Evolutionary conservation across 2,329 filamentous ascomycete genomes (phyloP), one percentile per base, ranked within the genome.

Genomic region (Aspergillus calidoustus): DNA sequence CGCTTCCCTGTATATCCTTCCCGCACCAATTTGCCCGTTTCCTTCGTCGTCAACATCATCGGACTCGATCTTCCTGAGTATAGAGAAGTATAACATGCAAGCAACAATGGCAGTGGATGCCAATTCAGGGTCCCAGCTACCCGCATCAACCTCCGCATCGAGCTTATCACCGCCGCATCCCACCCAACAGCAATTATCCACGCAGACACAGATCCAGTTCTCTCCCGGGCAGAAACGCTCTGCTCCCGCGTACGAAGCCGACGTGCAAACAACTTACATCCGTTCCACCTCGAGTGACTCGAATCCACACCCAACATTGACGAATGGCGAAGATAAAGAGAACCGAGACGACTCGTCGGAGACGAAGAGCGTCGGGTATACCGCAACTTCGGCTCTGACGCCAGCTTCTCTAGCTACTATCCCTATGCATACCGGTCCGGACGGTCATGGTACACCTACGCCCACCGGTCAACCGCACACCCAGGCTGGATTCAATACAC

Each of bases 251-350:
- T 15, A 28, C 17, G 57, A 59, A 19, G 22, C 15, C 17, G 41
- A 59, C 17, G 28, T 17, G 13, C 28, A 34, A 6, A 47, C 4
- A 15, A 50, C 58, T 3, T 15, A 47, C 15, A 30, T 34, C 22
- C 22, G 9, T 50, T 41, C 46, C 8, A 8, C 3, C 31, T 22
- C n/a, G 4, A 41, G 25, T n/a, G 19, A 38, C 25, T 28, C 41
- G 15, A 50, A 6, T 30, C 15, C 17, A 30, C 13, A 13, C 30
- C 3, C 22, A 9, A 48, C 28, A 25, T 19, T 30, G 11, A 11
- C 49, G 6, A 50, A 30, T 7, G 48, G 52, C 13, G 58, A 63
- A 44, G 44, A 63, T 31, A 63, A 63, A 17, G 61, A 63, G 46
- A 63, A 63, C 46, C 30, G 44, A 8, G 48, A 38, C 7, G 31